Conservation (phyloP, 2,329 filamentous ascomycete genomes). For the Sporothrix pseudoabietina region DNA sequence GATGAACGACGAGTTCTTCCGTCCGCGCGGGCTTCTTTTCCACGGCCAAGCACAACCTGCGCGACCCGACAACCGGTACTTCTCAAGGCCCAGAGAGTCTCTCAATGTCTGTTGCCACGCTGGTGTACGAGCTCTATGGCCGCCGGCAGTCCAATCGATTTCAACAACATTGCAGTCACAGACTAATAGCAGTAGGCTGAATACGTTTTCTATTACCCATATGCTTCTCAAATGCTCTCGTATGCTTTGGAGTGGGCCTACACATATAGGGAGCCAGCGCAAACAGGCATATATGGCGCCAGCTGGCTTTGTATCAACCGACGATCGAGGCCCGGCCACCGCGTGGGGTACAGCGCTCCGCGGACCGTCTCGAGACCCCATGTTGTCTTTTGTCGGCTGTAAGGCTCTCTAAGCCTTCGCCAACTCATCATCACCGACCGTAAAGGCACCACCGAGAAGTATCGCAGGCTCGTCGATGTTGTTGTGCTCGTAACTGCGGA, state of each 20-base stretch:
- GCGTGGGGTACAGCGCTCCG: not conserved
- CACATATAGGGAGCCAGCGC: no score
- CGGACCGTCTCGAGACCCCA: not conserved
- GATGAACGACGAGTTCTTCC: not conserved
- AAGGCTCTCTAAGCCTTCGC: constrained; percentile 31
- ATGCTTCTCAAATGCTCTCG: no score
- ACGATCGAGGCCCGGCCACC: no score
- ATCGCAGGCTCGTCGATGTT: constrained; percentile 78
- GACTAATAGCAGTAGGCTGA: not conserved
- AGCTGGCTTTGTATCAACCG: no score
- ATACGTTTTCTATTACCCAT: no score
- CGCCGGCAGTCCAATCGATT: not conserved
- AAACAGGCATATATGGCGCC: no score
- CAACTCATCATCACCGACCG: constrained; percentile 46
- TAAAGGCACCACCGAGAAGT: constrained; percentile 72
- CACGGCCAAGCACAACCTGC: not conserved
- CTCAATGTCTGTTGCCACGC: not conserved
- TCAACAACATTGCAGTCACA: not conserved
- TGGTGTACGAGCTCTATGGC: not conserved
- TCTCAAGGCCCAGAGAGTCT: not conserved
- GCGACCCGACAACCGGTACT: not conserved
- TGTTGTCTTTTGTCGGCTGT: not conserved
- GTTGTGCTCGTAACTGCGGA: constrained; percentile 73
- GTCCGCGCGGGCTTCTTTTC: not conserved
- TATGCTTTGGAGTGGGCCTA: no score